phyloP scores from a whole-genome alignment of 2,329 filamentous ascomycete species.

The Sarocladium oryzae region DNA sequence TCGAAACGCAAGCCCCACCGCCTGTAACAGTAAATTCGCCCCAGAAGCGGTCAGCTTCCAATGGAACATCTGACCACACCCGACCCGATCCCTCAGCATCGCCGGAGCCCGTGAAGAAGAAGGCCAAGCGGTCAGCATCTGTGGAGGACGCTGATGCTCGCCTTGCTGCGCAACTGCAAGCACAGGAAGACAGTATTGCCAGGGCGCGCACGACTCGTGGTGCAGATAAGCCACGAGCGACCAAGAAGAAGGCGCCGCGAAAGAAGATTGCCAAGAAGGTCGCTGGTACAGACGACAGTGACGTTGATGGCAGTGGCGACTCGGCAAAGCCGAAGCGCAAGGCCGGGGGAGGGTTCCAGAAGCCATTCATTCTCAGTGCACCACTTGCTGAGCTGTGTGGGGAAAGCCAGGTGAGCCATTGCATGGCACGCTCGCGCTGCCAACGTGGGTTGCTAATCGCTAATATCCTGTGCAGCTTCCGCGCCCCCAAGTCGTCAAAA shows the following conservation, averaged over 20 bases:
- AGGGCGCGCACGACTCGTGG: constrained; percentile 69
- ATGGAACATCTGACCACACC: constrained; percentile 34
- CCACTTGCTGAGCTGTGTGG: constrained; percentile 65
- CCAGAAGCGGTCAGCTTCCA: constrained; percentile 28
- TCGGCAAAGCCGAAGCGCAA: constrained; percentile 62
- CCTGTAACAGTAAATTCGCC: constrained; percentile 24
- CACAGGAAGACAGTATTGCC: constrained; percentile 72
- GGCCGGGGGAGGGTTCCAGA: constrained; percentile 89
- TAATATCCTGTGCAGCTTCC: too few species aligned
- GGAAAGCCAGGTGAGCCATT: constrained; percentile 56
- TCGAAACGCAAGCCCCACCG: constrained; percentile 38
- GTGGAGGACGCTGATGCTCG: constrained; percentile 75
- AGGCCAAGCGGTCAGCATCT: constrained; percentile 57
- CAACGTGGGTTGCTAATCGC: too few species aligned
- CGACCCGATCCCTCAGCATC: constrained; percentile 41
- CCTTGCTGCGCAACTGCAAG: constrained; percentile 81
- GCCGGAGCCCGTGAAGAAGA: constrained; percentile 49
- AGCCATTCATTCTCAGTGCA: constrained; percentile 68
- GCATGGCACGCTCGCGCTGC: too few species aligned
- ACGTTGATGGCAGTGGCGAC: constrained; percentile 57
- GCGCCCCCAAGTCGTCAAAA: constrained; percentile 91
- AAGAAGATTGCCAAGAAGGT: constrained; percentile 75
- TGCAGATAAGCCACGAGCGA: constrained; percentile 47
- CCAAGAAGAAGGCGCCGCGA: constrained; percentile 58
- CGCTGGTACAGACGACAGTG: constrained; percentile 73